Base-by-base conservation (phyloP, 352 stramenopile genomes). In the Globisporangium mamillatum region DNA sequence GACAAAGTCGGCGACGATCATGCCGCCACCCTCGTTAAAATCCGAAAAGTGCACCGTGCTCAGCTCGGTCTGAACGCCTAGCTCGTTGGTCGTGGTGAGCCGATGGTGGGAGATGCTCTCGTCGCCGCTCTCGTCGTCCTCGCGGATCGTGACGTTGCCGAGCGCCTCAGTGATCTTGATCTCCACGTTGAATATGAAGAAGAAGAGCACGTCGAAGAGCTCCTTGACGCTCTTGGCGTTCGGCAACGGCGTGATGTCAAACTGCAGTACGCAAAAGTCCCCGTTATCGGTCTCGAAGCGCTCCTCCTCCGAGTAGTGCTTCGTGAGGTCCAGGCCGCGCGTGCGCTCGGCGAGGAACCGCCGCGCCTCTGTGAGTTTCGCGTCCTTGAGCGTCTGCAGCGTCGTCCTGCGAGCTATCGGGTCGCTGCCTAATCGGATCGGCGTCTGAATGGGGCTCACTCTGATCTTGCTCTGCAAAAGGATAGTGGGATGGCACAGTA, bases 151-250 rank as follows among this genome's bases (percentile, higher is more conserved):
- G 34, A 89, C 63, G 36, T 78, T 66, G 27, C 79, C 79, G 0
- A 86, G 50, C 16, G 57, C 67, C n/a, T 89, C 81, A 0, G 81
- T 81, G 14, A 86, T 72, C 8, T 64, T 76, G 62, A 89, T 86
- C 41, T 88, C 79, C 57, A 85, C 67, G 58, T 80, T 81, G 41
- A 63, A 68, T 7, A 77, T 73, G 48, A 76, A 86, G 46, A 75
- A 71, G 22, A 71, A 59, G 0, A 82, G 67, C 0, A 75, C 72
- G n/a, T 89, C 76, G 53, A 76, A 84, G 29, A 89, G 67, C 2
- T 73, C 54, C 16, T 73, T 72, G n/a, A 88, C 79, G 6, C 52
- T 73, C 14, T 52, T 32, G 12, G 69, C 44, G 2, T 59, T 71
- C 6, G 75, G 73, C 22, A 88, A 76, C 46, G 73, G 74, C 46